Percentiles rank a stretch among this genome's conserved stretches.
Evolutionary conservation across 306 rosid genomes (phyloP).

Genomic region (Citrullus amarus): DNA sequence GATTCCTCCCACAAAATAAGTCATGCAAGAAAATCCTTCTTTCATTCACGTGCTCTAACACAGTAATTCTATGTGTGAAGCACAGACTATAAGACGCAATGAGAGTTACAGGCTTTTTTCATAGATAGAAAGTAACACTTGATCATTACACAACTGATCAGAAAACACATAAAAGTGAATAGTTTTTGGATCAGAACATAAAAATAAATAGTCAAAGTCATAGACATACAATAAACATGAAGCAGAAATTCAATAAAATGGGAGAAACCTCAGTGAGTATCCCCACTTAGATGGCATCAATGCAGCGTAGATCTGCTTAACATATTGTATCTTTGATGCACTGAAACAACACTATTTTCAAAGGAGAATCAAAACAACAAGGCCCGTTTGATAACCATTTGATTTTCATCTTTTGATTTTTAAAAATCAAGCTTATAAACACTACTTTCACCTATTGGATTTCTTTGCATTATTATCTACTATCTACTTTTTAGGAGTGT

Average conservation of each 20-base stretch:
- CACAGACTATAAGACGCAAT: not conserved
- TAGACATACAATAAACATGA: not conserved
- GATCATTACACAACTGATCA: not conserved
- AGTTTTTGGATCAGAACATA: not conserved
- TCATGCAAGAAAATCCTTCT: not conserved
- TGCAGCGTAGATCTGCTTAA: not conserved
- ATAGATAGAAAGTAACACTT: not conserved
- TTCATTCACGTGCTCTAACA: not conserved
- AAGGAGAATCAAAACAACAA: not conserved
- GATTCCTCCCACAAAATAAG: not conserved
- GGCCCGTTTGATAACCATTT: too few species aligned
- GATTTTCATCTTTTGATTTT: too few species aligned
- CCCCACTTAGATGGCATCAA: not conserved
- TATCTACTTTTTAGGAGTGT: too few species aligned
- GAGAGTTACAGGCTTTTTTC: not conserved
- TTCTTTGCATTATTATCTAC: too few species aligned
- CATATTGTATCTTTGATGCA: not conserved
- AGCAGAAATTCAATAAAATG: not conserved
- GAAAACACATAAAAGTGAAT: not conserved
- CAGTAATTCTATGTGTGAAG: not conserved
- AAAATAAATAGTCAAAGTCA: not conserved
- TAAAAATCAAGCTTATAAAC: too few species aligned
- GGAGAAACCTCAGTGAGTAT: not conserved
- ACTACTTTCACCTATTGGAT: too few species aligned
- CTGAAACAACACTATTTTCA: not conserved